Percentiles rank a stretch among this genome's conserved stretches.
These are phyloP conservation scores for Gentiana macrophylla DNA, from an alignment of 257 asterid genomes.

Conservation along the genomic window DNA sequence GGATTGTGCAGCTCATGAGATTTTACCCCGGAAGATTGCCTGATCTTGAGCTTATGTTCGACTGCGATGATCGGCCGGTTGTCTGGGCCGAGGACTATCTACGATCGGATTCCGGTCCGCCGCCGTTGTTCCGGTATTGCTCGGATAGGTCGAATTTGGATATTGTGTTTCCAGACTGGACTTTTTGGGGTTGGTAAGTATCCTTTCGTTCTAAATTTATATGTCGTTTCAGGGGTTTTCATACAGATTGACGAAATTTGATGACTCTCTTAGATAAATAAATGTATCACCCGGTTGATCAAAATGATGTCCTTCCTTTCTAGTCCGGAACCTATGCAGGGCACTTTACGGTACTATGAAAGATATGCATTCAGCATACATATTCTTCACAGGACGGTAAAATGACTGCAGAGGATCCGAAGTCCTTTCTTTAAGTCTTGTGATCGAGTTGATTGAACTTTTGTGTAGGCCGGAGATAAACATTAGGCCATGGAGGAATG, in stretches of 20 bases:
- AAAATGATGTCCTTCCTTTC: too few species aligned
- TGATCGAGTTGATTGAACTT: not conserved
- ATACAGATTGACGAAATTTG: too few species aligned
- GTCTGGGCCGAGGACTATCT: constrained; percentile 16
- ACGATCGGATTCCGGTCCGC: constrained; percentile 29
- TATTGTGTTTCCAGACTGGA: constrained; percentile 93
- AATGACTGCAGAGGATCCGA: too few species aligned
- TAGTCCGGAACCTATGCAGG: too few species aligned
- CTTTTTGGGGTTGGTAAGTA: constrained; percentile 94
- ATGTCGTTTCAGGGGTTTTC: not conserved
- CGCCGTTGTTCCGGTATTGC: constrained; percentile 72
- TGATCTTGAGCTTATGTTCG: constrained; percentile 25
- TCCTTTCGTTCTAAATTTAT: not conserved
- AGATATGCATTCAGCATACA: too few species aligned
- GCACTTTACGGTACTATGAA: too few species aligned
- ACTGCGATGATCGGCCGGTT: constrained; percentile 19
- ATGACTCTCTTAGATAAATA: too few species aligned
- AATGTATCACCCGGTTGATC: too few species aligned
- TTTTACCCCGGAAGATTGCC: constrained; percentile 23
- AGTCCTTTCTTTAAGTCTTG: too few species aligned
- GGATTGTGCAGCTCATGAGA: constrained; percentile 19
- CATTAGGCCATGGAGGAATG: constrained; percentile 74
- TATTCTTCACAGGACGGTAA: too few species aligned
- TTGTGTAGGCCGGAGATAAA: constrained; percentile 71
- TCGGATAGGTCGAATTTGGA: constrained; percentile 67